These are phyloP conservation scores for Talaromyces thailandensis DNA, from an alignment of 495 filamentous ascomycete genomes.

Conservation along the genomic window DNA sequence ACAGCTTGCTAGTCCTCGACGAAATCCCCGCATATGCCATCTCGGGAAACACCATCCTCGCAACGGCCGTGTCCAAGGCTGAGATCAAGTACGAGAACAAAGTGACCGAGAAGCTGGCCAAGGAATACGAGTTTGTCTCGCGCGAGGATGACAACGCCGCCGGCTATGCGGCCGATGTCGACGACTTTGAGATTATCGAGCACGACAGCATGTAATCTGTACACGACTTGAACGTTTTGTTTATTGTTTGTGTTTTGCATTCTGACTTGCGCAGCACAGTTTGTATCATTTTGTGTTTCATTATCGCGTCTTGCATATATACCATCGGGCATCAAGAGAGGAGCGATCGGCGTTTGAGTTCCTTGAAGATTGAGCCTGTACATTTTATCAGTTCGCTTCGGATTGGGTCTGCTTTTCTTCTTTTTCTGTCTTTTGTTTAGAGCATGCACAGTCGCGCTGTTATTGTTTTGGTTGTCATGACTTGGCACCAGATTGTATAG, in stretches of 20 bases:
- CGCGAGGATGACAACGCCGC: constrained; percentile 25
- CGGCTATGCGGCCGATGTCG: constrained; percentile 30
- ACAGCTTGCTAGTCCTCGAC: constrained; percentile 18
- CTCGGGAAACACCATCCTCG: constrained; percentile 45
- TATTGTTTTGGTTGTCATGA: neutral
- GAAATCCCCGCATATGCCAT: constrained; percentile 41
- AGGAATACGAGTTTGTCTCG: constrained; percentile 50
- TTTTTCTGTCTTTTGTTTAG: neutral
- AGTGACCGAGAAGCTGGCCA: constrained; percentile 47
- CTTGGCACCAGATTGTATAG: neutral
- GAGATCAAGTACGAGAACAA: constrained; percentile 47
- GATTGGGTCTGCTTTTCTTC: neutral
- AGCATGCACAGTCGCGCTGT: neutral
- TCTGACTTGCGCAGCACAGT: neutral
- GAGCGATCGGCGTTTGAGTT: constrained; percentile 7
- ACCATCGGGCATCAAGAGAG: constrained; percentile 8
- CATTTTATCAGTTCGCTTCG: neutral
- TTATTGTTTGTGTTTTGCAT: neutral
- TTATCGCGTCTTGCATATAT: neutral
- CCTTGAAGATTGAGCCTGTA: constrained; percentile 9
- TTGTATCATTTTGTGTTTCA: neutral
- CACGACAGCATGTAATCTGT: constrained; percentile 14
- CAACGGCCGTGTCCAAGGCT: constrained; percentile 42
- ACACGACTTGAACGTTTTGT: neutral
- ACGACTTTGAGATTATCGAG: constrained; percentile 34